Conservation (phyloP, 2,329 filamentous ascomycete genomes). For the Botryotinia globosa region DNA sequence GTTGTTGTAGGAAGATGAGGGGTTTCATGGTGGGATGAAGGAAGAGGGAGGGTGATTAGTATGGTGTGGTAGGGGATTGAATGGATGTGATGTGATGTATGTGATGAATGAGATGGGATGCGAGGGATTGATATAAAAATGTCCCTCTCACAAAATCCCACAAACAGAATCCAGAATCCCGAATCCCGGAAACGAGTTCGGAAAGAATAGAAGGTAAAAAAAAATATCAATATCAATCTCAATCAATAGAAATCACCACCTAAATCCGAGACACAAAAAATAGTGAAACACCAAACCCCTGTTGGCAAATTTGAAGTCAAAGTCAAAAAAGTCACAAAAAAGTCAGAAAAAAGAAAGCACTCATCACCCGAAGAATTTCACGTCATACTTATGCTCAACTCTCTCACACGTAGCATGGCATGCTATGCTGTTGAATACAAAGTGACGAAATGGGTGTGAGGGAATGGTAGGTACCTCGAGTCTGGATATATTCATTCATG, state of each 20-base stretch:
- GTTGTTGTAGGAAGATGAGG: not conserved
- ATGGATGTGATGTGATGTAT: not conserved
- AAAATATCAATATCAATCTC: not conserved
- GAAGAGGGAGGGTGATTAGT: not conserved
- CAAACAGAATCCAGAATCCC: fast-evolving
- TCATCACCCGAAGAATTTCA: not conserved
- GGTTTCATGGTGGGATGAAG: not conserved
- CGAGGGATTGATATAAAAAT: not conserved
- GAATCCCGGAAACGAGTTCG: not conserved
- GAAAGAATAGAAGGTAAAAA: not conserved
- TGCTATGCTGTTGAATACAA: no score
- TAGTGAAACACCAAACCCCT: no score
- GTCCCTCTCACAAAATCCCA: not conserved
- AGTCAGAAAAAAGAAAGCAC: no score
- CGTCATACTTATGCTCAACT: not conserved
- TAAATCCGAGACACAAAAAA: not conserved
- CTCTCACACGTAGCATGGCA: no score
- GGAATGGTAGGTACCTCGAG: not conserved
- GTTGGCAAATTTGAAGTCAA: not conserved
- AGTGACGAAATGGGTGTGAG: no score
- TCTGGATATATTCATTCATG: not conserved
- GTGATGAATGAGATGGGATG: not conserved
- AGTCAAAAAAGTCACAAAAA: not conserved
- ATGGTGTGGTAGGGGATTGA: not conserved
- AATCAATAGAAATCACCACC: no score